Conservation (phyloP, 2,329 filamentous ascomycete species). For the Didymella pomorum region DNA sequence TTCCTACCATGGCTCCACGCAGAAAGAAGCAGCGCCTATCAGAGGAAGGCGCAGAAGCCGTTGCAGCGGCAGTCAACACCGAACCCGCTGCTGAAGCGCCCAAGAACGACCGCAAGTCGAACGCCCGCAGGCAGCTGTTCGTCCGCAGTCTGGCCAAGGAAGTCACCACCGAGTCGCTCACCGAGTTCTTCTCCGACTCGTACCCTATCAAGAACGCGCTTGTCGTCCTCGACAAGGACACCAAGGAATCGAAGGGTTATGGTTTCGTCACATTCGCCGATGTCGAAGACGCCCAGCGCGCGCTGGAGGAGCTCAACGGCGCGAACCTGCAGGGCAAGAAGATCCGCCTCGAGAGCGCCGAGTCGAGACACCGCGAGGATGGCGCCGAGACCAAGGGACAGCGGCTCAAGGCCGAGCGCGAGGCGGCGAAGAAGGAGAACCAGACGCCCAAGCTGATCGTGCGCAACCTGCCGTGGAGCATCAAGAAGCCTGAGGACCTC, state of each 20-base stretch:
- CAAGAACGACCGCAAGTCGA: constrained; percentile 35
- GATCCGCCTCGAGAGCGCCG: constrained; percentile 86
- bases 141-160: constrained; percentile 82
- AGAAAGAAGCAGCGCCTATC: constrained; percentile 54
- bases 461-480: constrained; percentile 93
- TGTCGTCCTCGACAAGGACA: constrained; percentile 85
- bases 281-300: constrained; percentile 84
- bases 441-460: constrained; percentile 86
- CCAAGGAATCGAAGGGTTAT: constrained; percentile 88
- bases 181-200: constrained; percentile 90
- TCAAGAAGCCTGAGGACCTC: constrained; percentile 86
- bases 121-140: constrained; percentile 70
- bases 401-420: constrained; percentile 70
- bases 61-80: not conserved
- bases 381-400: constrained; percentile 52
- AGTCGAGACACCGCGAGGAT: constrained; percentile 76
- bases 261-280: constrained; percentile 98
- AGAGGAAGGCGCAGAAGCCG: constrained; percentile 37
- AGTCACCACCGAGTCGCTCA: constrained; percentile 81
- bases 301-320: constrained; percentile 82
- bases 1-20: constrained; percentile 47
- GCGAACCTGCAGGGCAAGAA: constrained; percentile 79
- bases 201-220: constrained; percentile 95
- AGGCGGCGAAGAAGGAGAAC: constrained; percentile 68
- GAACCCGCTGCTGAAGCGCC: constrained; percentile 15